phyloP scores from a whole-genome alignment of 1,284 basidiomycete species.

The Schizophyllum amplum region DNA sequence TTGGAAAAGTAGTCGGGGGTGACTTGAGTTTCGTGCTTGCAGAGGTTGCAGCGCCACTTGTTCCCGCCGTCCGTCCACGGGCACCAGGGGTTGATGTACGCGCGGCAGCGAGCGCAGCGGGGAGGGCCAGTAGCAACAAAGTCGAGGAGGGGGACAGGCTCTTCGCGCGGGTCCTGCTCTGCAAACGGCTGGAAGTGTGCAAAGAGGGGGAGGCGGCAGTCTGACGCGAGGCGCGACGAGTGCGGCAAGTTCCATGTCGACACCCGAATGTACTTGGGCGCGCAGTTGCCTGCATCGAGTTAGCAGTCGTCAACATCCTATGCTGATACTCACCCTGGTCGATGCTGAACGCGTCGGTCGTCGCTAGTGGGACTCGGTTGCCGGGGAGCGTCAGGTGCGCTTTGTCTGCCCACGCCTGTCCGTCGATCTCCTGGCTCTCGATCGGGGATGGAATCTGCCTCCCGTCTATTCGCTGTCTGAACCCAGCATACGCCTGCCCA shows the following conservation, averaged over 20 bases:
- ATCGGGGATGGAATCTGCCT: conserved; percentile 90
- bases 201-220: conserved; percentile 81
- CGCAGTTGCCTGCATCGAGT: conserved; percentile 50
- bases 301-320: too few species aligned
- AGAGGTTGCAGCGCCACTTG: conserved; percentile 92
- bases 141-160: conserved; percentile 73
- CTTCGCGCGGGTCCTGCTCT: conserved; percentile 74
- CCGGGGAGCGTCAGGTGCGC: conserved; percentile 74
- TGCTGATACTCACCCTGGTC: too few species aligned
- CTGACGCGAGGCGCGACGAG: conserved; percentile 72
- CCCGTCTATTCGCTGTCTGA: conserved; percentile 82
- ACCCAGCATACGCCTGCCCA: conserved; percentile 59
- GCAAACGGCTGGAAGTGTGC: conserved; percentile 90
- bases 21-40: conserved; percentile 75
- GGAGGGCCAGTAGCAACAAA: conserved; percentile 66
- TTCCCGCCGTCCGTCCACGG: conserved; percentile 80
- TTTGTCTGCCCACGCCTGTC: conserved; percentile 75
- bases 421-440: conserved; percentile 78
- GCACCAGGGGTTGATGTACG: conserved; percentile 95
- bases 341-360: conserved; percentile 81
- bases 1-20: conserved; percentile 80
- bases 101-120: conserved; percentile 81
- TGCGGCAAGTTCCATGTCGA: conserved; percentile 85
- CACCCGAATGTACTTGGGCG: conserved; percentile 82
- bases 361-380: conserved; percentile 74